These are phyloP conservation scores for Scalesia atractyloides DNA, from an alignment of 129 eudicot genomes.

Conservation along the genomic window DNA sequence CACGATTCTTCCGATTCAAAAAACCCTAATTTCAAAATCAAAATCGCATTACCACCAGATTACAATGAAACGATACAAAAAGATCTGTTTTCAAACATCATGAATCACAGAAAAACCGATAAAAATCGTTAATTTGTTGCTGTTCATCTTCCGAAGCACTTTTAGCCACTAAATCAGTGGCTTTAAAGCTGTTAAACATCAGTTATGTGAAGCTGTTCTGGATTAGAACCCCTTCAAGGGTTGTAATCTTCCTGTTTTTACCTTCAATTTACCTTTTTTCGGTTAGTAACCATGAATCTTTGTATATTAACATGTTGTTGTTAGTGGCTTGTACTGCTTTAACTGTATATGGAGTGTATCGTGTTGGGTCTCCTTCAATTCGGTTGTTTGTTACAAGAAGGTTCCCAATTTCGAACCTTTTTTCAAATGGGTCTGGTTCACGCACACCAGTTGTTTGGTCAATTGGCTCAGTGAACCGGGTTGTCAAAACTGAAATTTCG, in stretches of 20 bases:
- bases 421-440: conserved; percentile 11
- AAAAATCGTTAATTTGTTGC: conserved; percentile 36
- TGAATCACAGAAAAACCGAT: conserved; percentile 19
- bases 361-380: no score
- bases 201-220: conserved; percentile 35
- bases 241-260: conserved; percentile 42
- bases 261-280: conserved; percentile 58
- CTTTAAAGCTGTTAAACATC: conserved; percentile 33
- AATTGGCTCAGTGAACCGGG: conserved; percentile 50
- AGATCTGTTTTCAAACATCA: neutral
- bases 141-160: conserved; percentile 43
- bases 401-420: conserved; percentile 25
- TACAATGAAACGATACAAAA: no score
- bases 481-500: conserved; percentile 26
- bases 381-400: conserved; percentile 30
- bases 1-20: conserved; percentile 25
- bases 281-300: conserved; percentile 31
- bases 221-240: conserved; percentile 50
- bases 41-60: neutral
- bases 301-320: conserved; percentile 41
- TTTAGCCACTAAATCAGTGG: conserved; percentile 47
- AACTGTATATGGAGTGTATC: conserved; percentile 12
- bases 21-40: conserved; percentile 25
- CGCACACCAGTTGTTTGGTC: conserved; percentile 63
- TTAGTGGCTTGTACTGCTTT: conserved; percentile 26